Conservation (phyloP, 805 yeast genomes). For the Suhomyces kilbournensis region DNA sequence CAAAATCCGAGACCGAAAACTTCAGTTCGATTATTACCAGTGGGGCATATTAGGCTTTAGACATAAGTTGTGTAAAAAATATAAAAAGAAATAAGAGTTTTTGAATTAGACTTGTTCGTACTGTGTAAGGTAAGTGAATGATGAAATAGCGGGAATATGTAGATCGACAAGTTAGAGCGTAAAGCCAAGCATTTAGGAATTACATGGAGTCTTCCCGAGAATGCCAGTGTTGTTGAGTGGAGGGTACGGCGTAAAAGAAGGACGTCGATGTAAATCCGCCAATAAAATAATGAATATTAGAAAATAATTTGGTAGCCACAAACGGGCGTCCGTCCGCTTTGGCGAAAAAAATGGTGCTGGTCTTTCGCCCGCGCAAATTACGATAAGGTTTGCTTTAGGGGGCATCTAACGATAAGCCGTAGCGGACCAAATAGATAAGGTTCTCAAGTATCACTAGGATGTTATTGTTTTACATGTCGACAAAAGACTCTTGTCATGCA, state of each 20-base stretch:
- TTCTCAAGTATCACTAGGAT: neutral
- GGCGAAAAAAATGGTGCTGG: neutral
- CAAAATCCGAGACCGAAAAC: slow-evolving; percentile 46
- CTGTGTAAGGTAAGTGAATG: neutral
- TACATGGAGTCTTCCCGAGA: neutral
- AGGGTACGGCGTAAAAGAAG: neutral
- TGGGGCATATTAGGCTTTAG: slow-evolving; percentile 8
- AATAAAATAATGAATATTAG: no score
- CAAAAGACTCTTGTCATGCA: neutral
- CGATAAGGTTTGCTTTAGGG: neutral
- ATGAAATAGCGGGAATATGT: neutral
- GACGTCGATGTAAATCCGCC: neutral
- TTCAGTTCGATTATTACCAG: slow-evolving; percentile 51
- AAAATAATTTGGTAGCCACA: neutral
- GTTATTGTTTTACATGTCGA: no score
- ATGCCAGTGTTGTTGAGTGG: neutral
- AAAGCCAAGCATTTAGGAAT: neutral
- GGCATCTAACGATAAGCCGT: neutral
- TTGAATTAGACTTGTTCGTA: neutral
- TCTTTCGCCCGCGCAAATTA: neutral
- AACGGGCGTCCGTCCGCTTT: neutral
- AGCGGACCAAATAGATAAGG: neutral
- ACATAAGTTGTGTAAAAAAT: neutral
- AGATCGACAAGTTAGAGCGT: neutral
- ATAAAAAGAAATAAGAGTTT: neutral